These are phyloP conservation scores for Hysterium pulicare DNA, from an alignment of 2,329 filamentous ascomycete genomes.

Conservation along the genomic window DNA sequence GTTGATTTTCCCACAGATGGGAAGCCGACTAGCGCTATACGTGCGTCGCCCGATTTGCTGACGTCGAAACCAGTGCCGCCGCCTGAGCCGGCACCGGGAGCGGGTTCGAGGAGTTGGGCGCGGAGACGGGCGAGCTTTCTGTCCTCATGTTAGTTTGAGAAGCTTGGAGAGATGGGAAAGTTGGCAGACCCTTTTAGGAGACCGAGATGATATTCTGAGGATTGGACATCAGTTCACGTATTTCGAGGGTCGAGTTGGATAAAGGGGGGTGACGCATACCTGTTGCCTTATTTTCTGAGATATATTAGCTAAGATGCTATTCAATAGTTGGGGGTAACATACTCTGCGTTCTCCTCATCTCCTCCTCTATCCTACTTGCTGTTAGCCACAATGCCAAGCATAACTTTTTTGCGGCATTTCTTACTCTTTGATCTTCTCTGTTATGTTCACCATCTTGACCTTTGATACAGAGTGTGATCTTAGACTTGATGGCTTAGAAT, in stretches of 20 bases:
- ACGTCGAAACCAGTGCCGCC: conserved; percentile 83
- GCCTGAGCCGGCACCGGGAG: conserved; percentile 71
- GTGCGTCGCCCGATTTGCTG: conserved; percentile 91
- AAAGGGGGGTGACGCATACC: conserved; percentile 56
- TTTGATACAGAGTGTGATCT: too few species aligned
- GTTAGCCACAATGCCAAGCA: conserved; percentile 23
- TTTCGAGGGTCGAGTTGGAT: conserved; percentile 9
- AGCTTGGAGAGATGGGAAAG: background rate
- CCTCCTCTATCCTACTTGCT: conserved; percentile 84
- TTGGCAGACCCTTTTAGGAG: conserved; percentile 81
- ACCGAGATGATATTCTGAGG: conserved; percentile 91
- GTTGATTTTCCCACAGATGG: conserved; percentile 98
- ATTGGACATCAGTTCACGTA: conserved; percentile 35
- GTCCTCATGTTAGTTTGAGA: conserved; percentile 16
- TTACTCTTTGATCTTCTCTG: conserved; percentile 99
- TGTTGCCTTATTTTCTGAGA: conserved; percentile 97
- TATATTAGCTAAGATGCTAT: too few species aligned
- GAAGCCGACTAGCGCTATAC: conserved; percentile 97
- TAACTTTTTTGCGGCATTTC: conserved; percentile 31
- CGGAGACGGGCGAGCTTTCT: conserved; percentile 95
- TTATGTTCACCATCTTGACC: conserved; percentile 91
- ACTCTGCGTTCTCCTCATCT: conserved; percentile 99
- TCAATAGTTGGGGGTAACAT: too few species aligned
- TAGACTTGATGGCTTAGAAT: too few species aligned
- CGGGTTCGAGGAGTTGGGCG: conserved; percentile 90